Evolutionary conservation across 2,329 filamentous ascomycete genomes (phyloP), one percentile per base, ranked within the genome.

Genomic region (Penicillium sp.): DNA sequence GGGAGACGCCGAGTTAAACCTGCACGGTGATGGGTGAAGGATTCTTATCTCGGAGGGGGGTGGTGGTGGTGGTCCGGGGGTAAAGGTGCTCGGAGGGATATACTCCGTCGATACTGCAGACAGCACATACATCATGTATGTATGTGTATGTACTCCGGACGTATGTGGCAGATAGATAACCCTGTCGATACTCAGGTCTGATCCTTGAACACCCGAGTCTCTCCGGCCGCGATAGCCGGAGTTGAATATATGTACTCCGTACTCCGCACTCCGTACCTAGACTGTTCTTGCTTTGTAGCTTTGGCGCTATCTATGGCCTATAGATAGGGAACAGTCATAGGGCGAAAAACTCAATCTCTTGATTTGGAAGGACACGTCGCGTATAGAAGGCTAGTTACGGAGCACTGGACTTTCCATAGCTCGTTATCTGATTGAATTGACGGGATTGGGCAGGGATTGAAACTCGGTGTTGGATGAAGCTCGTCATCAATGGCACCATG

Each of bases 201-300:
- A 30, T 19, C 45, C 45, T 48, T 8, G 45, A 19, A 28, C 26
- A 30, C 45, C 45, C 45, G 45, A 14, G 25, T 25, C 43, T 30
- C 25, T 48, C 45, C 45, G 45, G 45, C 45, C 45, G 45, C 45
- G 45, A 48, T 48, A 48, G 45, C 45, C 45, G 45, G 26, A 7
- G 16, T 14, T 48, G 45, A 28, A 45, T 25, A 10, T 16, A 45
- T 22, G 10, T 22, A 43, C 5, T n/a, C 19, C 19, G 19, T 22
- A 22, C 19, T 22, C 19, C 19, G 19, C 19, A 22, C 19, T 22
- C 19, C 19, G 16, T 19, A 28, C 43, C 25, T 4, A 11, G 30
- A 11, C 3, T 11, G 28, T 16, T 14, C 30, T 8, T 46, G 16
- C 45, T n/a, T 30, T 3, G 25, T 48, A 28, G 25, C 25, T 19